Conservation (phyloP, 2,329 filamentous ascomycete species). For the Chaetothyriales sp. region DNA sequence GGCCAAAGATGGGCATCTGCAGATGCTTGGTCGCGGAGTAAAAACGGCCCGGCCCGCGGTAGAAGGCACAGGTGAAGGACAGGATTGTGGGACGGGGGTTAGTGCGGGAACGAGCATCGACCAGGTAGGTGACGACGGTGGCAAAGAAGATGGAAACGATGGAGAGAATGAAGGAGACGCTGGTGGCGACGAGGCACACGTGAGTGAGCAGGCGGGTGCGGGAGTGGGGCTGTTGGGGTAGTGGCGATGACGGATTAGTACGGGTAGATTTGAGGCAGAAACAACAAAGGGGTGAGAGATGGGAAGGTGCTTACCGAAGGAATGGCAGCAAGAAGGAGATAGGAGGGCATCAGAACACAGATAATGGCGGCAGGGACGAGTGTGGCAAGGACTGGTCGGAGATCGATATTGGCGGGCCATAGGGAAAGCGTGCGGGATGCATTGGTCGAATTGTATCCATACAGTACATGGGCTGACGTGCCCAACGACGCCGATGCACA, state of each 20-base stretch:
- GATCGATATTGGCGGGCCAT: constrained; percentile 31
- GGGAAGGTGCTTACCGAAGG: constrained; percentile 12
- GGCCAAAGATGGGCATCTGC: constrained; percentile 8
- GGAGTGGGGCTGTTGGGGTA: constrained; percentile 9
- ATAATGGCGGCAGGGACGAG: constrained; percentile 27
- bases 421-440: constrained; percentile 23
- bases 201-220: constrained; percentile 11
- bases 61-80: constrained; percentile 17
- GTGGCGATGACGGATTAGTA: neutral
- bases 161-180: constrained; percentile 17
- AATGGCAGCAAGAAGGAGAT: constrained; percentile 5
- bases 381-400: constrained; percentile 26
- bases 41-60: constrained; percentile 11
- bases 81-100: constrained; percentile 13
- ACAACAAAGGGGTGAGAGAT: constrained; percentile 2
- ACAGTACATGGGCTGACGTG: constrained; percentile 27
- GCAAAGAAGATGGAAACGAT: constrained; percentile 9
- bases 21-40: constrained; percentile 9
- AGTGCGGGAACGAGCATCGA: neutral
- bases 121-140: constrained; percentile 2
- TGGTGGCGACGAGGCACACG: constrained; percentile 7
- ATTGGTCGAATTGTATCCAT: constrained; percentile 26
- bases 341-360: constrained; percentile 21
- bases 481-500: constrained; percentile 23
- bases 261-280: neutral